Percentiles rank a stretch among this genome's conserved stretches.
Conservation (phyloP, 2,329 filamentous ascomycete species). For the Alternaria ventricosa region DNA sequence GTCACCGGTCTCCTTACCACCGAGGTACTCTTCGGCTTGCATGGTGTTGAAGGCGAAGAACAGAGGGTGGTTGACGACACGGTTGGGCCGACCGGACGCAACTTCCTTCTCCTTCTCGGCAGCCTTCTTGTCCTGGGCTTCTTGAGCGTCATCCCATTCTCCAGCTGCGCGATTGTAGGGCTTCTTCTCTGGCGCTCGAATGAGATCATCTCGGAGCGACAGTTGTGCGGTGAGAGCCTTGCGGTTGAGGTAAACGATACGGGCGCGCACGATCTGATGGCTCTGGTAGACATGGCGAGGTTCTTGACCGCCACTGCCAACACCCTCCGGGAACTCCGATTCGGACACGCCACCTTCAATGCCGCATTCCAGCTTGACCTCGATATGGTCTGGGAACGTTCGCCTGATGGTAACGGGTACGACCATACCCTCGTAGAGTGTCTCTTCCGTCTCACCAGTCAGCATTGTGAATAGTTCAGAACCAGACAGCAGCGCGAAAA, state of each 20-base stretch:
- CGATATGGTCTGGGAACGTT: constrained; percentile 89
- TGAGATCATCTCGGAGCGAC: constrained; percentile 79
- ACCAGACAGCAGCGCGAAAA: constrained; percentile 71
- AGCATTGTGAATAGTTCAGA: constrained; percentile 96
- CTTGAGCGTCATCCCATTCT: constrained; percentile 87
- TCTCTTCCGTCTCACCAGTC: constrained; percentile 87
- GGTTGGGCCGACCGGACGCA: constrained; percentile 81
- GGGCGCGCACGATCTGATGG: constrained; percentile 86
- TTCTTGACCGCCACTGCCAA: constrained; percentile 57
- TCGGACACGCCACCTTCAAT: constrained; percentile 87
- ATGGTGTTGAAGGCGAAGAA: constrained; percentile 92
- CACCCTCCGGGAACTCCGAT: constrained; percentile 77
- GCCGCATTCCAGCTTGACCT: constrained; percentile 91
- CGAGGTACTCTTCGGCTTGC: constrained; percentile 92
- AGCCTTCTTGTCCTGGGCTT: constrained; percentile 77
- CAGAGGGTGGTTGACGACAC: constrained; percentile 96
- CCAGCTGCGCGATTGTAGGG: constrained; percentile 71
- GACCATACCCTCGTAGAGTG: constrained; percentile 88
- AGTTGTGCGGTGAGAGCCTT: constrained; percentile 84
- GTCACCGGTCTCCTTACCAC: constrained; percentile 83
- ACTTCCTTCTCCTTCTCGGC: constrained; percentile 86
- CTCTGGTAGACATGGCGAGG: constrained; percentile 71
- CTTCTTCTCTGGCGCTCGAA: constrained; percentile 64
- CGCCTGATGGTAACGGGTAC: constrained; percentile 87
- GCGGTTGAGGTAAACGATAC: constrained; percentile 85